Evolutionary conservation across 305 asterid genomes (phyloP), one percentile per base, ranked within the genome.

Genomic region (Fraxinus paxiana): DNA sequence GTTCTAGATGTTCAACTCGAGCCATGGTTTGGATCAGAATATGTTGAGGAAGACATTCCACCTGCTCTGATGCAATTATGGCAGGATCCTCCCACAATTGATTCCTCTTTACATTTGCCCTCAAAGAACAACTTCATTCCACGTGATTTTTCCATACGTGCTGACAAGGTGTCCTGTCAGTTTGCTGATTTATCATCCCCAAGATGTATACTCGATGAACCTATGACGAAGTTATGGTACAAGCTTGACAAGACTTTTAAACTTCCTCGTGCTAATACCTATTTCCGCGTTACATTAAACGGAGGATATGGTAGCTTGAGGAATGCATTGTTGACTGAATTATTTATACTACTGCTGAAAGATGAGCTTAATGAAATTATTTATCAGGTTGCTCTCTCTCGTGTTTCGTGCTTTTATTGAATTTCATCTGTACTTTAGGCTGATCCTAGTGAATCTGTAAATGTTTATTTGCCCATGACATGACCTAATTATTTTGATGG

Each of bases 11-110:
- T 91, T 83, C 95, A 89, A 85, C 81, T 65, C 73, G 99, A 96
- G 92, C 99, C 98, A 30, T 96, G 99, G 99, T 96, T 96, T 89
- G 97, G 97, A 79, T 90, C 99, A 61, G 86, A 82, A 85, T 96
- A 92, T 86, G 84, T 86, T 22, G 98, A 92, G 90, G 97, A 92
- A 86, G 95, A 91, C 83, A 91, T 96, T 83, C 97, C 99, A 76
- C 76, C 85, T 48, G 84, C 91, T 84, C 85, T 94, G 83, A 84
- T 92, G 92, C 91, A 90, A 71, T 81, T 88, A 48, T 96, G 99
- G 99, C 84, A 86, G 82, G 92, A 94, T 87, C 97, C 99, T 88
- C 88, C 84, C 74, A 88, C 87, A 90, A 87, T 92, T 84, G 93
- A 90, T 87, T 80, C 87, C 20, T 80, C 89, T 79, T 90, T 96